These are phyloP conservation scores for Ustilago nuda DNA, from an alignment of 1,284 basidiomycete genomes.

Conservation along the genomic window DNA sequence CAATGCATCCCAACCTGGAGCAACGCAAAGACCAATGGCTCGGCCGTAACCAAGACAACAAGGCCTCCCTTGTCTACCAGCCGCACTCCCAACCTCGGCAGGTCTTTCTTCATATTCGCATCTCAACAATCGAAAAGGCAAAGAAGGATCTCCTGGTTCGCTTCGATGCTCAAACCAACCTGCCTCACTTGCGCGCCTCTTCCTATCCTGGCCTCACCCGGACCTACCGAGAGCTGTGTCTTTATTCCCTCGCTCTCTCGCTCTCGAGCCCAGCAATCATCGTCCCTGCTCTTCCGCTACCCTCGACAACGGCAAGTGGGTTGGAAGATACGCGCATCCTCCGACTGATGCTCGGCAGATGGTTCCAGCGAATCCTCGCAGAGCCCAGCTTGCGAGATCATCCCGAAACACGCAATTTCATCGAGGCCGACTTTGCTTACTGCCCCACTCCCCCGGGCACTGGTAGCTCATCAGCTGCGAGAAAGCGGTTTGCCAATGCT, in stretches of 20 bases:
- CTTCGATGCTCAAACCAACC: slow-evolving; percentile 58
- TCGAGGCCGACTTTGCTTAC: slow-evolving; percentile 66
- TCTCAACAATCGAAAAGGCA: slow-evolving; percentile 50
- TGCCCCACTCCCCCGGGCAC: slow-evolving; percentile 51
- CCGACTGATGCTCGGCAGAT: slow-evolving; percentile 50
- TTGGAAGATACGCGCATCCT: slow-evolving; percentile 56
- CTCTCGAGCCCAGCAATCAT: slow-evolving; percentile 49
- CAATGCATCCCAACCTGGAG: slow-evolving; percentile 40
- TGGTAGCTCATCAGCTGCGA: slow-evolving; percentile 48
- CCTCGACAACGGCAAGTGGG: slow-evolving; percentile 47
- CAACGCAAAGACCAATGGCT: slow-evolving; percentile 31
- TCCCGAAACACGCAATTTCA: slow-evolving; percentile 58
- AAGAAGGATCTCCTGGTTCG: slow-evolving; percentile 54
- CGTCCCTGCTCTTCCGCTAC: slow-evolving; percentile 58
- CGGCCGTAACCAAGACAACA: slow-evolving; percentile 13
- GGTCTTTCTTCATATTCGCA: slow-evolving; percentile 43
- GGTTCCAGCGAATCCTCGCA: slow-evolving; percentile 56
- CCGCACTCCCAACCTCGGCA: slow-evolving; percentile 43
- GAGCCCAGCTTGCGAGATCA: slow-evolving; percentile 53
- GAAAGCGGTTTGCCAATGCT: slow-evolving; percentile 53
- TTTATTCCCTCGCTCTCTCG: slow-evolving; percentile 54
- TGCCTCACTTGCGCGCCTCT: slow-evolving; percentile 56
- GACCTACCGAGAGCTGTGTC: slow-evolving; percentile 59
- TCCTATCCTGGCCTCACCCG: slow-evolving; percentile 55
- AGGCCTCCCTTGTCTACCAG: slow-evolving; percentile 36